These are phyloP conservation scores for Stagonosporopsis vannaccii DNA, from an alignment of 2,329 filamentous ascomycete genomes.

Conservation along the genomic window DNA sequence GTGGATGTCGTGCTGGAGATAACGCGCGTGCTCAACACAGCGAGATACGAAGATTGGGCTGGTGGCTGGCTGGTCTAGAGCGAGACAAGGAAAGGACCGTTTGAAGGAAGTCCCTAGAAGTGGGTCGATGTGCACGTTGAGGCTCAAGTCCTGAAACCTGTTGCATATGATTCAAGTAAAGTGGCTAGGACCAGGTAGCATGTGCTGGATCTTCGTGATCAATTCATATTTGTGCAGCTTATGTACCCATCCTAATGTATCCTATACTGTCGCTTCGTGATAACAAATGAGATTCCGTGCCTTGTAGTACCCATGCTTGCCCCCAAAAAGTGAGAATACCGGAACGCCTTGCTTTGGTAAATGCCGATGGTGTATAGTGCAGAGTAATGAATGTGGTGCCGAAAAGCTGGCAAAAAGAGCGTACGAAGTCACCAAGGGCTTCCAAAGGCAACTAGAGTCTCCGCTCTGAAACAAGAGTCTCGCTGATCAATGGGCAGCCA, in stretches of 20 bases:
- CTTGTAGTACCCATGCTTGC: constrained; percentile 1
- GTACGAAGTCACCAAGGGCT: neutral
- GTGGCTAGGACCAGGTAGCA: neutral
- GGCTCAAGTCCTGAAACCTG: constrained; percentile 13
- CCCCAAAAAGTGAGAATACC: constrained; percentile 7
- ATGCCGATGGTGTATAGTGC: constrained; percentile 12
- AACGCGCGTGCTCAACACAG: neutral
- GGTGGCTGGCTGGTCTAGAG: constrained; percentile 17
- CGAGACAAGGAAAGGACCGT: constrained; percentile 9
- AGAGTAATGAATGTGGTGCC: constrained; percentile 9
- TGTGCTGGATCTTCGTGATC: constrained; percentile 3
- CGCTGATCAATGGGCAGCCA: constrained; percentile 17
- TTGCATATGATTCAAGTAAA: constrained; percentile 3
- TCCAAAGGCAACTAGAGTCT: neutral
- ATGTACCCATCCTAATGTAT: neutral
- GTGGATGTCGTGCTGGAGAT: neutral
- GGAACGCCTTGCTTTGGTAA: constrained; percentile 15
- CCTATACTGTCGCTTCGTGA: constrained; percentile 3
- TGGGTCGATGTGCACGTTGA: constrained; percentile 12
- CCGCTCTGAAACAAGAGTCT: neutral
- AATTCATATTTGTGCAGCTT: constrained; percentile 1
- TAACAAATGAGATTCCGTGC: constrained; percentile 1
- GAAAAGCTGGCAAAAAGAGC: neutral
- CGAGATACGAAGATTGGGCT: neutral
- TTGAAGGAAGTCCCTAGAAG: constrained; percentile 4